Conservation (phyloP, 768 basidiomycete species). For the Leccinum variicolor region DNA sequence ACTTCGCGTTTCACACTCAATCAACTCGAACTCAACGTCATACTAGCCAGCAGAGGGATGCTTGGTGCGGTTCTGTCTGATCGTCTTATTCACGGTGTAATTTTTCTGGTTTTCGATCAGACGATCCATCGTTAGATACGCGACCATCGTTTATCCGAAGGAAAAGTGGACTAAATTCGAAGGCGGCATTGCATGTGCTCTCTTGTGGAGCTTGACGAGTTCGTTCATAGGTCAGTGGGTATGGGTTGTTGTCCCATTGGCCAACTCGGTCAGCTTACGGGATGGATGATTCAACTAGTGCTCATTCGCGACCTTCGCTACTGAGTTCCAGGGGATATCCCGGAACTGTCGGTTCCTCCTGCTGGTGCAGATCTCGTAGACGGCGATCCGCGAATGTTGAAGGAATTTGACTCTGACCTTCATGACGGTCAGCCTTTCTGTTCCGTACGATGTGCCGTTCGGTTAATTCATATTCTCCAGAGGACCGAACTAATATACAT, state of each 20-base stretch:
- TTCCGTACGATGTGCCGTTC: neutral
- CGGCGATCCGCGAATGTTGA: constrained; percentile 48
- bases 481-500: constrained; percentile 83
- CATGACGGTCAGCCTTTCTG: constrained; percentile 66
- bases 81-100: neutral
- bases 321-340: constrained; percentile 66
- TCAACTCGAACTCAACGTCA: constrained; percentile 56
- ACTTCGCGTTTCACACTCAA: constrained; percentile 53
- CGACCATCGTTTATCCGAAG: constrained; percentile 74
- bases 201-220: too few relatives aligned
- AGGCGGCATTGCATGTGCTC: too few relatives aligned
- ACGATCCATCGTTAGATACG: constrained; percentile 80
- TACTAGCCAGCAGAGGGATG: constrained; percentile 83
- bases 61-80: constrained; percentile 54
- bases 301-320: constrained; percentile 43
- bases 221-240: constrained; percentile 31
- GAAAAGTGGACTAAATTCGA: too few relatives aligned
- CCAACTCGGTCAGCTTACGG: constrained; percentile 57
- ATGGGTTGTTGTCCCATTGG: neutral
- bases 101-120: constrained; percentile 36
- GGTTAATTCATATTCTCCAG: constrained; percentile 38
- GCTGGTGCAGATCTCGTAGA: constrained; percentile 58
- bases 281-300: constrained; percentile 46
- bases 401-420: constrained; percentile 76
- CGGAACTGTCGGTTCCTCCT: constrained; percentile 42